Evolutionary conservation across 192 early-diverging fungal genomes (phyloP).

Genomic region (Umbelopsis ramanniana): DNA sequence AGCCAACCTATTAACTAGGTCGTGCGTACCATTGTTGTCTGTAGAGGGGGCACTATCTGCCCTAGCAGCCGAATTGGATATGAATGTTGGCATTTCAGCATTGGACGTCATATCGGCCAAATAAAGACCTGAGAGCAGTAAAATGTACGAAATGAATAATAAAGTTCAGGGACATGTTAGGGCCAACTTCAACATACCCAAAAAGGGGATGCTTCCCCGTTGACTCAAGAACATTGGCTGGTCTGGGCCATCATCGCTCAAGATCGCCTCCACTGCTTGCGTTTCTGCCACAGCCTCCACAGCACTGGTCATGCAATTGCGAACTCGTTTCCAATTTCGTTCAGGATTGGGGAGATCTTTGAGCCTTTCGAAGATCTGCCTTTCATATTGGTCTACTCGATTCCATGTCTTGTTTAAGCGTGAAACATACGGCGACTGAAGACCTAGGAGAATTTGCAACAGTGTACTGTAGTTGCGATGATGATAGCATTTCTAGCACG

Average conservation of each 20-base stretch:
- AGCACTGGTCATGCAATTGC: constrained; percentile 59
- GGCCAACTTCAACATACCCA: constrained; percentile 42
- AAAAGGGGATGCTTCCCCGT: constrained; percentile 63
- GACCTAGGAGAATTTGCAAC: constrained; percentile 60
- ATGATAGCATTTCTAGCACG: constrained; percentile 56
- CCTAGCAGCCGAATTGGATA: constrained; percentile 10
- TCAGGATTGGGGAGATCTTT: constrained; percentile 54
- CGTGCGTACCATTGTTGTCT: constrained; percentile 6
- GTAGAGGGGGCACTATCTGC: not conserved
- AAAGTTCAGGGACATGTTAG: not conserved
- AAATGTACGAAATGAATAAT: not conserved
- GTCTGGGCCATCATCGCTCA: constrained; percentile 28
- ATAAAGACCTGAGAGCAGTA: constrained; percentile 47
- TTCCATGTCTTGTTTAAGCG: constrained; percentile 60
- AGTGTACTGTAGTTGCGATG: constrained; percentile 64
- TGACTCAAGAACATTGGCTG: constrained; percentile 23
- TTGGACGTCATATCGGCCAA: constrained; percentile 63
- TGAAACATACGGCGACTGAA: constrained; percentile 58
- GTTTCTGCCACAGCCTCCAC: constrained; percentile 50
- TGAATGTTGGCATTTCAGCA: constrained; percentile 59
- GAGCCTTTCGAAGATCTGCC: constrained; percentile 53
- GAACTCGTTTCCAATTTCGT: constrained; percentile 61
- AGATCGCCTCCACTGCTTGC: constrained; percentile 36
- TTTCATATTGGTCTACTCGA: constrained; percentile 46
- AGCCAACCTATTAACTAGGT: not conserved